Evolutionary conservation across 768 basidiomycete species (phyloP), one percentile per base, ranked within the genome.

Genomic region (Suillus sp.): DNA sequence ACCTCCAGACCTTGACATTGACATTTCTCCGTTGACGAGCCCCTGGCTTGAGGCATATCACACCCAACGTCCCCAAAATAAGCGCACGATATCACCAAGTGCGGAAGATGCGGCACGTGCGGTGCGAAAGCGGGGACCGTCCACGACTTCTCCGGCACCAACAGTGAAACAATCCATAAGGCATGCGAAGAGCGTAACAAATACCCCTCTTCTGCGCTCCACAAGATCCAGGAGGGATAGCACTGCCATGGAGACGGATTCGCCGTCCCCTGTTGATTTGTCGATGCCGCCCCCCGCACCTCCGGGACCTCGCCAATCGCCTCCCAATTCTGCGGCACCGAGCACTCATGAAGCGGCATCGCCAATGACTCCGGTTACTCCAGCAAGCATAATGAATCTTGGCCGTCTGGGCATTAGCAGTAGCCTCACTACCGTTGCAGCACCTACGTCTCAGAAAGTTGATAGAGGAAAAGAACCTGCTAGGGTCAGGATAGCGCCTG

Each of bases 371-470:
- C 96, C 96, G 7, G 93, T 94, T 50, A 97, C 96, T 0, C 96
- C 96, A 0, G 91, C 93, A 0, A 92, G 87, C 63, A 90, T 98
- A 71, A 93, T 98, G 92, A 96, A 96, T 66, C 81, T 99, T 8
- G 88, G 89, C 3, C 78, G 84, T 42, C 74, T 90, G 2, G 85
- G 87, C 6, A 77, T 84, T 59, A 79, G 82, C 55, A 84, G 76
- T 64, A 74, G 79, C 34, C 72, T 82, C 40, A 57, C 56, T 40
- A 27, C 38, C 4, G 6, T 27, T 10, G 10, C 56, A 57, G 72
- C 80, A 5, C 80, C 79, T 3, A 59, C 62, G 35, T 30, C 69
- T 62, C 70, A 75, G 40, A 73, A 68, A 58, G 61, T 34, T 11
- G 70, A 70, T 18, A 78, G 73, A 60, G 70, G 62, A 40, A 74